Base-by-base conservation (phyloP, 2,329 filamentous ascomycete species). In the Pseudogymnoascus sp. region DNA sequence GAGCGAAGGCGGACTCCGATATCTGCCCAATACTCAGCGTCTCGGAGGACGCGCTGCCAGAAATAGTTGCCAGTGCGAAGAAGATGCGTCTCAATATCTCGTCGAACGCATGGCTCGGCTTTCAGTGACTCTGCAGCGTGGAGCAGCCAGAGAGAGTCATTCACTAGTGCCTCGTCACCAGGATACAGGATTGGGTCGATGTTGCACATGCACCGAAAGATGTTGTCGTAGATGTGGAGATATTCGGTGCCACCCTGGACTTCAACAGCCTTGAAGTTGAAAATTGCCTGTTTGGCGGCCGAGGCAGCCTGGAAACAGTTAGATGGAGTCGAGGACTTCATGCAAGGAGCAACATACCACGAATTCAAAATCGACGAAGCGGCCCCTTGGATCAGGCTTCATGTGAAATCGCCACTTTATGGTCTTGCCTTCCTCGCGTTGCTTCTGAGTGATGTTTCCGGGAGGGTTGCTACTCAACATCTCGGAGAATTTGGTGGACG, bases 161-260 rank as follows among this genome's bases (percentile, higher is more conserved):
- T 37, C 19, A 71, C 67, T 35, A 63, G 66, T 21, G 29, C 11
- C n/a, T 63, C 31, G 26, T 64, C 49, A 8, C 62, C 41, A 21
- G 63, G 23, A 2, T 39, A 59, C 43, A 69, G 63, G 7, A 55
- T 43, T 3, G 68, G 67, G 0, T 64, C 59, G 6, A 69, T 29
- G 26, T 64, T 65, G 49, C 68, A 70, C 8, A 71, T 26, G 49
- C 65, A 66, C 6, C 63, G 59, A 63, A 72, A 72, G 41, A 72
- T 64, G 11, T 69, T 71, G 38, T 72, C 70, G 39, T 72, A 72
- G 7, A 64, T 60, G 14, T 64, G 66, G 52, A 68, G 62, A 23
- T 64, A 68, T 2, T 31, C 39, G 12, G 63, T 21, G 5, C 26
- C 3, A 4, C 10, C 55, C 2, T 65, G 38, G 1, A 12, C 33